Evolutionary conservation across 305 asterid species (phyloP).

Genomic region (Lippia alba): DNA sequence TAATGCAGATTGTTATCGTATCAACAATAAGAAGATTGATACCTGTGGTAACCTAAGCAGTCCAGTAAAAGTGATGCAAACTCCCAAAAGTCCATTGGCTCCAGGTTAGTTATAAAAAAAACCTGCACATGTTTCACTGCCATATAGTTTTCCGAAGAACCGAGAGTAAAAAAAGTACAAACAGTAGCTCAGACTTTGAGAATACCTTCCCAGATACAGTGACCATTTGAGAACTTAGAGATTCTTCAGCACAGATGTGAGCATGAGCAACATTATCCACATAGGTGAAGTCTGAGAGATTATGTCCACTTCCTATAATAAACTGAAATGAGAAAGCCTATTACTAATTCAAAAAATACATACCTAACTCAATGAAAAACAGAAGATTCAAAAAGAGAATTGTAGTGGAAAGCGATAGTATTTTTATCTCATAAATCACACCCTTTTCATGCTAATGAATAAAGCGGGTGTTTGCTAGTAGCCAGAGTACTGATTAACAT

Average conservation of each 20-base stretch:
- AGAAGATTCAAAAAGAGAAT: constrained; percentile 29
- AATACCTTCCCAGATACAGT: constrained; percentile 79
- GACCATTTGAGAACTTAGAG: constrained; percentile 60
- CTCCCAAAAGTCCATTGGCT: constrained; percentile 71
- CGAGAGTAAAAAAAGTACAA: constrained; percentile 26
- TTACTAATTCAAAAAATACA: constrained; percentile 71
- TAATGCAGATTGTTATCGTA: constrained; percentile 32
- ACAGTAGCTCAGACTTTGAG: constrained; percentile 32
- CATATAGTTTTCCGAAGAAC: constrained; percentile 31
- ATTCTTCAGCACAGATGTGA: constrained; percentile 84
- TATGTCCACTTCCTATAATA: constrained; percentile 82
- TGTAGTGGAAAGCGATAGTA: constrained; percentile 20
- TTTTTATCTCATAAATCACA: constrained; percentile 15
- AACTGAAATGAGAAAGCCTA: constrained; percentile 94
- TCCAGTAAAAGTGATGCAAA: constrained; percentile 62
- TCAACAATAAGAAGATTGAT: constrained; percentile 33
- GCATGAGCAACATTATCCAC: constrained; percentile 95
- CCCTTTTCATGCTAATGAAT: constrained; percentile 23
- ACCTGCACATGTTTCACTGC: constrained; percentile 56
- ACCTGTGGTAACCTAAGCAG: constrained; percentile 82
- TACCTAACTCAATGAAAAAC: constrained; percentile 32
- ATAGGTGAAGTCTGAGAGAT: constrained; percentile 73
- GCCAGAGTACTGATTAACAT: constrained; percentile 8
- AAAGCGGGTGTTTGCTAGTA: constrained; percentile 9
- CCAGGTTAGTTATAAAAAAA: constrained; percentile 77